Evolutionary conservation across 2,329 filamentous ascomycete genomes (phyloP), one percentile per base, ranked within the genome.

Genomic region (Purpureocillium takamizusanense): DNA sequence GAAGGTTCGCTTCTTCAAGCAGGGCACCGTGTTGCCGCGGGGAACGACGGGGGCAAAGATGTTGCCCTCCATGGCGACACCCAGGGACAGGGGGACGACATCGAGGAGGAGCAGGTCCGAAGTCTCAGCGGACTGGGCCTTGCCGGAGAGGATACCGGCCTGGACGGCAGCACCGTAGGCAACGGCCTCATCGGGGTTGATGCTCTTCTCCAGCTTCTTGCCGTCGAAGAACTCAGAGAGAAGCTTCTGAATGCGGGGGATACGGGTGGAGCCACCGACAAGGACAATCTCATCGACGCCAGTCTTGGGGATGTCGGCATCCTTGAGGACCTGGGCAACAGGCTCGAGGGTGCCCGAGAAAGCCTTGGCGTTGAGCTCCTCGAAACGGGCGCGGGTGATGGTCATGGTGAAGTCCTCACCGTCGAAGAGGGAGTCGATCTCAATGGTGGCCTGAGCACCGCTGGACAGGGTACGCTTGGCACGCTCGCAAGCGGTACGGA

Each of bases 121-220:
- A 45, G 90, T 95, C 60, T 97, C 92, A 54, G 87, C 87, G 35
- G 88, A 94, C 51, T 86, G 92, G 54, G 92, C 92, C 82, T 95
- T 95, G 65, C 92, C 92, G 43, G 90, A 95, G 50, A 98, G 83
- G 65, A 98, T 95, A 81, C 89, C 92, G 52, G 92, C 92, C 75
- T 98, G 92, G 46, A 98, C 90, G 55, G 92, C 92, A 51, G 92
- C 92, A 81, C 92, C 92, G 71, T 95, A 95, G 56, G 92, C 92
- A 59, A 98, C 92, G 54, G 92, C 92, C 78, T 98, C 92, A 63
- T 98, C 92, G 57, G 92, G 92, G 81, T 98, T 98, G 76, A 97
- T 97, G 76, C 86, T 92, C 78, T 95, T 97, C 81, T 97, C 90
- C 52, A 95, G 86, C 84, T 98, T 95, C 87, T 98, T 98, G 70